phyloP scores from a whole-genome alignment of 2,329 filamentous ascomycete genomes.

The Didymella sp. region DNA sequence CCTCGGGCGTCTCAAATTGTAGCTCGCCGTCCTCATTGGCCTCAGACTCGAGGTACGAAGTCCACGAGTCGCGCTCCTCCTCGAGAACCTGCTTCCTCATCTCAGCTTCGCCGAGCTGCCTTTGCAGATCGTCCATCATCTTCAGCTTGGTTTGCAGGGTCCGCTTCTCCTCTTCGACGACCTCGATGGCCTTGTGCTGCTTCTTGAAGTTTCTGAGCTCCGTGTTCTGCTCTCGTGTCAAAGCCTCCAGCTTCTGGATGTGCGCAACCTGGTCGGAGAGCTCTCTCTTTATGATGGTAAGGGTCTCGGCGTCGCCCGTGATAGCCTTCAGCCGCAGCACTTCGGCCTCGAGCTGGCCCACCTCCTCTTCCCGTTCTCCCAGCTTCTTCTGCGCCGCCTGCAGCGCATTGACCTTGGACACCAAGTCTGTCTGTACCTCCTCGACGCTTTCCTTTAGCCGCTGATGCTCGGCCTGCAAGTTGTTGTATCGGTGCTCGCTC shows the following conservation, averaged over 20 bases:
- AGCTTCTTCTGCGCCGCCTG: conserved; percentile 71
- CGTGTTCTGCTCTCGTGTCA: conserved; percentile 77
- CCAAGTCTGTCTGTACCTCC: conserved; percentile 66
- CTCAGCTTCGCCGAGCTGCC: conserved; percentile 78
- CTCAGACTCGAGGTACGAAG: conserved; percentile 79
- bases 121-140: conserved; percentile 74
- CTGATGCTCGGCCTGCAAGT: conserved; percentile 67
- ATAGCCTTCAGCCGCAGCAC: conserved; percentile 84
- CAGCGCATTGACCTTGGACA: conserved; percentile 63
- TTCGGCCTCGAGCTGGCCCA: conserved; percentile 80
- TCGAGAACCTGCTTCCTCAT: conserved; percentile 86
- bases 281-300: conserved; percentile 85
- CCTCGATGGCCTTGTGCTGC: conserved; percentile 83
- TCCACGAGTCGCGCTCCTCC: conserved; percentile 87
- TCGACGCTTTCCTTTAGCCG: conserved; percentile 65
- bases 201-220: conserved; percentile 86
- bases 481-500: conserved; percentile 63
- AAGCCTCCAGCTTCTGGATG: conserved; percentile 81
- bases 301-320: conserved; percentile 83
- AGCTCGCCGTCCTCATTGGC: conserved; percentile 64
- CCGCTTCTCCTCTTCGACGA: conserved; percentile 95
- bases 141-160: conserved; percentile 79
- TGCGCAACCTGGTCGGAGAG: conserved; percentile 91
- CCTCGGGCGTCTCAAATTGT: conserved; percentile 88
- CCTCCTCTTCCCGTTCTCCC: conserved; percentile 71